Conservation (phyloP, 2,329 filamentous ascomycete species). For the Ramularia endophylla region DNA sequence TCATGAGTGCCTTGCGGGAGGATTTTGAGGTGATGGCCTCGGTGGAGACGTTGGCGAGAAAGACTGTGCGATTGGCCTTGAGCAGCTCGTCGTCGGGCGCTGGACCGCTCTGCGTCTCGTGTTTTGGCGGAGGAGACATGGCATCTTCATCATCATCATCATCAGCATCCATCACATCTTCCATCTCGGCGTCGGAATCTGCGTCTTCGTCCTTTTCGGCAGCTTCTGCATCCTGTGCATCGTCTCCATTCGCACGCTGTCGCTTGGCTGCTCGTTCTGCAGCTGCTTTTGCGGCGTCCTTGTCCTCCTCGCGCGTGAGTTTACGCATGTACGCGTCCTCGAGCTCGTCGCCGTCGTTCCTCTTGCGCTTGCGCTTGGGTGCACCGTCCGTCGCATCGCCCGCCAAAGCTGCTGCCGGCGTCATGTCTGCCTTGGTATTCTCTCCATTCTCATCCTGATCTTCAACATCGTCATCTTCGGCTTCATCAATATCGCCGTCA, state of each 20-base stretch:
- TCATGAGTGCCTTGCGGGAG: constrained; percentile 69
- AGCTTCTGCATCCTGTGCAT: constrained; percentile 21
- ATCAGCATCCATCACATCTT: constrained; percentile 27
- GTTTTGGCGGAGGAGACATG: constrained; percentile 52
- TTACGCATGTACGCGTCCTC: constrained; percentile 65
- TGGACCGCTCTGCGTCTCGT: constrained; percentile 40
- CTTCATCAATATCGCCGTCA: constrained; percentile 17
- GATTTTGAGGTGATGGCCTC: constrained; percentile 76
- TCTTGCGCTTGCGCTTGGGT: constrained; percentile 54
- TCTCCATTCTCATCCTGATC: constrained; percentile 23
- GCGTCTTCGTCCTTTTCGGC: constrained; percentile 22
- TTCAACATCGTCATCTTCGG: constrained; percentile 7
- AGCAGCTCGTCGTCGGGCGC: constrained; percentile 58
- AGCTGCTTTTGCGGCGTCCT: constrained; percentile 23
- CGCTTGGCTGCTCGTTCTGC: constrained; percentile 28
- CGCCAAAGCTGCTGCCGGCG: constrained; percentile 12
- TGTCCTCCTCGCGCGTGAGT: constrained; percentile 46
- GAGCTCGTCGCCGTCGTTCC: constrained; percentile 49
- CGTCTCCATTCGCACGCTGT: constrained; percentile 22
- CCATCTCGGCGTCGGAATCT: constrained; percentile 24
- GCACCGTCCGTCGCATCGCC: constrained; percentile 21
- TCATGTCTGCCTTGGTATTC: constrained; percentile 11
- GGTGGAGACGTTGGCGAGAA: constrained; percentile 84
- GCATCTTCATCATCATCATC: constrained; percentile 38
- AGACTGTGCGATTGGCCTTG: constrained; percentile 84